Conservation (phyloP, 2,329 filamentous ascomycete species). For the Fusarium lateritium region DNA sequence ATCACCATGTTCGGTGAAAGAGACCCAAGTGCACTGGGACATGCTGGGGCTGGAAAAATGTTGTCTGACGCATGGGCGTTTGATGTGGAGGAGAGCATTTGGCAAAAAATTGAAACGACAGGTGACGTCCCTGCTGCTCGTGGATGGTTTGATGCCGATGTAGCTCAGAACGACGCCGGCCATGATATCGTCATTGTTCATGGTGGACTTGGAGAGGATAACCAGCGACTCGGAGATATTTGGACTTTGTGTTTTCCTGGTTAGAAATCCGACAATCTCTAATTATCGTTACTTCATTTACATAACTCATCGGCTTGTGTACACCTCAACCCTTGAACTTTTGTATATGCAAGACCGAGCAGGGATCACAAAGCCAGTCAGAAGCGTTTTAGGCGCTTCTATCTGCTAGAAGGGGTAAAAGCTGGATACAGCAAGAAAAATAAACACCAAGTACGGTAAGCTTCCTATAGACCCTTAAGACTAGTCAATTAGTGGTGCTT, state of each 20-base stretch:
- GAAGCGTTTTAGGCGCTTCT: too few species aligned
- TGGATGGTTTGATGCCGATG: conserved; percentile 11
- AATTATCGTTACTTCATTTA: background rate
- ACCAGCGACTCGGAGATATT: background rate
- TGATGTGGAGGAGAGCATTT: rapidly evolving
- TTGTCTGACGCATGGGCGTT: background rate
- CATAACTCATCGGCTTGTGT: background rate
- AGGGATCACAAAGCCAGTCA: too few species aligned
- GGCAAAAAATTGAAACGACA: background rate
- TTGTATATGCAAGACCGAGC: too few species aligned
- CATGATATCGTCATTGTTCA: background rate
- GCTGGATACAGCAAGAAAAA: too few species aligned
- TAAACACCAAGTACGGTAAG: too few species aligned
- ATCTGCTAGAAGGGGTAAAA: too few species aligned
- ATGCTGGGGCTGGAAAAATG: conserved; percentile 15
- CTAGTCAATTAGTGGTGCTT: too few species aligned
- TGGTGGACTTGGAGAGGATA: conserved; percentile 9
- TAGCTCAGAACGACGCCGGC: rapidly evolving
- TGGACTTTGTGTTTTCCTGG: background rate
- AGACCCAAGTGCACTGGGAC: background rate
- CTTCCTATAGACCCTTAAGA: too few species aligned
- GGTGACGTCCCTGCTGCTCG: background rate
- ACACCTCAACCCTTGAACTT: too few species aligned
- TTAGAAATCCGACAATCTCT: background rate
- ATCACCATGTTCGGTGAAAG: conserved; percentile 9